Evolutionary conservation across 495 filamentous ascomycete genomes (phyloP).

Genomic region (Pseudotulostoma volvatum): DNA sequence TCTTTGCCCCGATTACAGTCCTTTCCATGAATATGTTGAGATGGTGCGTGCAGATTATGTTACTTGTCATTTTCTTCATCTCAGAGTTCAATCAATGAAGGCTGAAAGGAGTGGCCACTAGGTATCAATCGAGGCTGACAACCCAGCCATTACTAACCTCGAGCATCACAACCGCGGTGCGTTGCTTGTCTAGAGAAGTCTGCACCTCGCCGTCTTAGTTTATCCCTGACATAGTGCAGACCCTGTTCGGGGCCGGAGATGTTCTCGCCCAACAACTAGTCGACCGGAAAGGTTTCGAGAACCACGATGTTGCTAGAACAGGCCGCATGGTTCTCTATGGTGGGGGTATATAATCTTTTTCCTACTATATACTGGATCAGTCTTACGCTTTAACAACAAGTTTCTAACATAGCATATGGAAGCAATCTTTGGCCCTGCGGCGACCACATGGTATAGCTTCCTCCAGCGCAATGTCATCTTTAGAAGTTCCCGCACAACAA

Average conservation of each 20-base stretch:
- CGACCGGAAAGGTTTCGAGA: conserved; percentile 58
- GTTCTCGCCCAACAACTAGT: conserved; percentile 86
- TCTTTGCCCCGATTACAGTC: neutral
- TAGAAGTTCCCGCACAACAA: conserved; percentile 47
- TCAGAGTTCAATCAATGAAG: conserved; percentile 1
- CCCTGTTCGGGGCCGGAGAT: conserved; percentile 87
- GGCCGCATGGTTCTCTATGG: conserved; percentile 87
- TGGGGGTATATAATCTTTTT: conserved; percentile 41
- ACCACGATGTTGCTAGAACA: conserved; percentile 69
- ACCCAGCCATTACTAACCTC: conserved; percentile 75
- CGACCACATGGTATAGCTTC: conserved; percentile 76
- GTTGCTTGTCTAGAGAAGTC: conserved; percentile 9
- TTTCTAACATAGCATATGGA: no score
- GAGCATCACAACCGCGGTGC: conserved; percentile 63
- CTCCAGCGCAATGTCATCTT: conserved; percentile 55
- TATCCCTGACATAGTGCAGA: conserved; percentile 19
- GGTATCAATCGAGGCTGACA: conserved; percentile 78
- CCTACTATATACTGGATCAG: neutral
- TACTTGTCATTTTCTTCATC: conserved; percentile 2
- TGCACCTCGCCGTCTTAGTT: no score
- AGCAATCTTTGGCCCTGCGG: conserved; percentile 85
- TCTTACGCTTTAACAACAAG: no score
- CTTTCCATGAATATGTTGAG: conserved; percentile 22
- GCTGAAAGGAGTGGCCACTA: conserved; percentile 19
- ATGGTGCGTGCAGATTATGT: conserved; percentile 18